Conservation (phyloP, 257 asterid genomes). For the Cinchona pubescens region DNA sequence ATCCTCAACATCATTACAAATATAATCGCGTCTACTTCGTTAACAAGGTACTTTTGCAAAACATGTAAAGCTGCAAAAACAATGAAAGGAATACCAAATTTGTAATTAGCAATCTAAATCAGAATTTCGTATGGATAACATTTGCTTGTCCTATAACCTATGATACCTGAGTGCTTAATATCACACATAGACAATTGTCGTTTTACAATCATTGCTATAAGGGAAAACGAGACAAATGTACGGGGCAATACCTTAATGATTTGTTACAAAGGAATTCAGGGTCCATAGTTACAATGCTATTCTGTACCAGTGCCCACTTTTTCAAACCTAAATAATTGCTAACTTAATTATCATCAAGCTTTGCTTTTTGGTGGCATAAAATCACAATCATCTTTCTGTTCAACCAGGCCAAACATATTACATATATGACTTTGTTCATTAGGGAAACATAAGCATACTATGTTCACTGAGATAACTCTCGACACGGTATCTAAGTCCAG, state of each 20-base stretch:
- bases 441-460: neutral
- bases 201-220: neutral
- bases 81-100: neutral
- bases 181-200: neutral
- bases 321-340: neutral
- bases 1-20: conserved; percentile 57
- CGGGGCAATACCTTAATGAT: no score
- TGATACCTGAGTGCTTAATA: no score
- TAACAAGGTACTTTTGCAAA: conserved; percentile 54
- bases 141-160: neutral
- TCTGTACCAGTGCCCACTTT: neutral
- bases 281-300: neutral
- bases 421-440: neutral
- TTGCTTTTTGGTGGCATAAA: neutral
- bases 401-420: neutral
- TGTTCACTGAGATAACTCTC: neutral
- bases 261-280: no score
- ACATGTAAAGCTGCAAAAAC: neutral
- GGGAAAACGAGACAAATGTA: neutral
- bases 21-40: conserved; percentile 66
- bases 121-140: neutral
- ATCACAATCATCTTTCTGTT: conserved; percentile 5
- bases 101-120: neutral
- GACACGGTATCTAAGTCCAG: neutral
- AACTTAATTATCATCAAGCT: neutral